Conservation (phyloP, 352 stramenopile genomes). For the Aphanomyces euteiches region DNA sequence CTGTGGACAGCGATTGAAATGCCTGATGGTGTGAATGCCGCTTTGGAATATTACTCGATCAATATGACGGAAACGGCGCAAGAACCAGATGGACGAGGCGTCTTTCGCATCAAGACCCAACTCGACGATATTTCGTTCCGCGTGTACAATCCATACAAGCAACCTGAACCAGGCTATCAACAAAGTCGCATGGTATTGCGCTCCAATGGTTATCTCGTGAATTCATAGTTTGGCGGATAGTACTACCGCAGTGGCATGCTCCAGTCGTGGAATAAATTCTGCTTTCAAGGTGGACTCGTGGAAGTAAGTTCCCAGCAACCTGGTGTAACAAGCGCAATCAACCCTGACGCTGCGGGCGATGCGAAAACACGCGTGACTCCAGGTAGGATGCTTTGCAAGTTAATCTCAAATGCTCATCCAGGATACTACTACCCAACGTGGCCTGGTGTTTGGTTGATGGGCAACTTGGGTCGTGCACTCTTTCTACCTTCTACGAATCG, state of each 20-base stretch:
- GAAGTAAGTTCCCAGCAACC: conserved; percentile 87
- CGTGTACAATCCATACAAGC: conserved; percentile 48
- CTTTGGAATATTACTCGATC: conserved; percentile 89
- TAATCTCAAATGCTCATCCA: background rate
- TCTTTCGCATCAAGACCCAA: conserved; percentile 44
- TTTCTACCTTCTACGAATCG: conserved; percentile 76
- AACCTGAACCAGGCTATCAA: conserved; percentile 36
- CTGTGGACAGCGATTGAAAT: conserved; percentile 91
- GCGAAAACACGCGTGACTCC: conserved; percentile 17
- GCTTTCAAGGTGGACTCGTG: conserved; percentile 86
- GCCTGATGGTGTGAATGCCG: conserved; percentile 84
- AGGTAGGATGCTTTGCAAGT: background rate
- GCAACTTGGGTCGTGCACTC: conserved; percentile 82
- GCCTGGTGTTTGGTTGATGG: conserved; percentile 86
- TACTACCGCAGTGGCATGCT: conserved; percentile 84
- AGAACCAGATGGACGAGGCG: conserved; percentile 38
- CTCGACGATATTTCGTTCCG: conserved; percentile 46
- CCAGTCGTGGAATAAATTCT: conserved; percentile 94
- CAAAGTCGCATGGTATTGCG: conserved; percentile 26
- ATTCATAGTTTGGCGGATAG: background rate
- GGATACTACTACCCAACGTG: conserved; percentile 42
- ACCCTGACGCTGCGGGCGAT: conserved; percentile 50
- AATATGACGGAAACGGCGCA: conserved; percentile 58
- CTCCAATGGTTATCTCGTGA: background rate
- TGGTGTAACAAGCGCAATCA: conserved; percentile 53